These are phyloP conservation scores for Nemania abortiva DNA, from an alignment of 2,329 filamentous ascomycete species.

Conservation along the genomic window DNA sequence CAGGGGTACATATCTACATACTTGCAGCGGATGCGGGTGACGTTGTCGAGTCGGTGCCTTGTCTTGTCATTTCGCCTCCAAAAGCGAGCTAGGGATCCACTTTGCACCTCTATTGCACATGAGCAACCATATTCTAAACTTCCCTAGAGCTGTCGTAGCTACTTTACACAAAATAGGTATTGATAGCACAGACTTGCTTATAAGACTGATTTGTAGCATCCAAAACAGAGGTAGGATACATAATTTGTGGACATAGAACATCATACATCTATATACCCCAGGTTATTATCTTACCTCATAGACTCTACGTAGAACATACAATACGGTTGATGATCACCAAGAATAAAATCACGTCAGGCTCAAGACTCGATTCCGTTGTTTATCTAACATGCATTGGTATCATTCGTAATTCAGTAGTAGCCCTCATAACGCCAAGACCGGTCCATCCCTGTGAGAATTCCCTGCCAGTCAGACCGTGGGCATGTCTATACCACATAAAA, in stretches of 20 bases:
- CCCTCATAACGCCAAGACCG: slow-evolving; percentile 29
- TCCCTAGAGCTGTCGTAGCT: no score
- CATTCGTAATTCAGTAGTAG: slow-evolving; percentile 19
- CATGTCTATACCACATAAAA: slow-evolving; percentile 8
- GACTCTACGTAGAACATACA: background rate
- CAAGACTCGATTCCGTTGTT: background rate
- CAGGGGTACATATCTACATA: slow-evolving; percentile 5
- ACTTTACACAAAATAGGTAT: no score
- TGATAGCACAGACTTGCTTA: no score
- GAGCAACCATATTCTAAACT: background rate
- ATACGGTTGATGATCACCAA: background rate
- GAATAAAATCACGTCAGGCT: background rate
- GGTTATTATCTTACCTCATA: no score
- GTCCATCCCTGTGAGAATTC: slow-evolving; percentile 6
- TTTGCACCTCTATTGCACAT: background rate
- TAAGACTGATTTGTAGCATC: no score
- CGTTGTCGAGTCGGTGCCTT: slow-evolving; percentile 52
- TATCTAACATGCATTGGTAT: slow-evolving; percentile 31
- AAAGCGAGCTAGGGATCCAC: background rate
- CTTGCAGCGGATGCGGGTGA: slow-evolving; percentile 42
- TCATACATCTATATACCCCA: no score
- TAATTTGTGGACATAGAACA: no score
- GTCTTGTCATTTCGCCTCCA: slow-evolving; percentile 21
- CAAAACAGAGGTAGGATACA: no score
- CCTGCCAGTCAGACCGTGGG: slow-evolving; percentile 12